These are phyloP conservation scores for Pascua sp. DNA, from an alignment of 1,284 basidiomycete genomes.

Conservation along the genomic window DNA sequence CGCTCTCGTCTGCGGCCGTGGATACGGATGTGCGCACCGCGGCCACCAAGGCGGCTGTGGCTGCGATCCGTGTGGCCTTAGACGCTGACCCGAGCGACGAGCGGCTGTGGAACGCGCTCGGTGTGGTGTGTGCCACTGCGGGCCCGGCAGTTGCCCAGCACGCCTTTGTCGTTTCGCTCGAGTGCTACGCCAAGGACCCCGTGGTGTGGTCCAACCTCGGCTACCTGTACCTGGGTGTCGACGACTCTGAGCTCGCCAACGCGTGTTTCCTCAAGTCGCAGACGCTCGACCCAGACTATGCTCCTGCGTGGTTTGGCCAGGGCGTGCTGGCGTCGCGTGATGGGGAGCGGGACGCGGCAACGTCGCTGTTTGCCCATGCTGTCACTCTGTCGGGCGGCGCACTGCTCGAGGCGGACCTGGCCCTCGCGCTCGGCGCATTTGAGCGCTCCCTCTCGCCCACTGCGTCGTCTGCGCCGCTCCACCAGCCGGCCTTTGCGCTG, in stretches of 20 bases:
- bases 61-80: slow-evolving; percentile 70
- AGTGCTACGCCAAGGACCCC: slow-evolving; percentile 75
- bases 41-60: slow-evolving; percentile 58
- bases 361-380: slow-evolving; percentile 76
- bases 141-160: slow-evolving; percentile 66
- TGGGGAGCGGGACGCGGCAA: slow-evolving; percentile 62
- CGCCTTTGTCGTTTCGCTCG: slow-evolving; percentile 84
- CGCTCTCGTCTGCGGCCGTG: slow-evolving; percentile 48
- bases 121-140: slow-evolving; percentile 36
- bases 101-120: slow-evolving; percentile 66
- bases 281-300: slow-evolving; percentile 84
- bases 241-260: slow-evolving; percentile 78
- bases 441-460: slow-evolving; percentile 45
- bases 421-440: slow-evolving; percentile 68
- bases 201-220: slow-evolving; percentile 85
- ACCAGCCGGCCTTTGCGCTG: slow-evolving; percentile 71
- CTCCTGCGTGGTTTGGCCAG: slow-evolving; percentile 90
- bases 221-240: slow-evolving; percentile 77
- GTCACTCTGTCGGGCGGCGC: slow-evolving; percentile 63
- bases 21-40: slow-evolving; percentile 42
- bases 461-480: slow-evolving; percentile 54
- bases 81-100: slow-evolving; percentile 70
- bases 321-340: slow-evolving; percentile 72
- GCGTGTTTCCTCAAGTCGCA: slow-evolving; percentile 85
- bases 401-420: slow-evolving; percentile 79